Percentiles rank a stretch among this genome's conserved stretches.
Evolutionary conservation across 2,329 filamentous ascomycete species (phyloP).

Genomic region (Stenocarpella maydis): DNA sequence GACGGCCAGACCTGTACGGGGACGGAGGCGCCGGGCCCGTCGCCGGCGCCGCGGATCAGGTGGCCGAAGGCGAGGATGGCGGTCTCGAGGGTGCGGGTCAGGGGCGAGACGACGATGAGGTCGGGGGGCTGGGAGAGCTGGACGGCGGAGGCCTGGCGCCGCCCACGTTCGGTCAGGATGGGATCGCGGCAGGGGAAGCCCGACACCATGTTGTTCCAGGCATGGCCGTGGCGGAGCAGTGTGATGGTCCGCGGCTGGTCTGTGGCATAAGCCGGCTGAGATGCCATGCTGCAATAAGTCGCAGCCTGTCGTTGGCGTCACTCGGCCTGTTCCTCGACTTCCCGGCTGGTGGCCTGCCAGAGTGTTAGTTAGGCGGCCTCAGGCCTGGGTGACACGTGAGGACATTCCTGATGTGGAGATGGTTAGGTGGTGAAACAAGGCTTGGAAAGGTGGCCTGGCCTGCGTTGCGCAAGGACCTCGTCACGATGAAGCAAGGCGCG

Average conservation of each 20-base stretch:
- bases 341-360: not conserved
- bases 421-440: not conserved
- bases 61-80: slow-evolving; percentile 21
- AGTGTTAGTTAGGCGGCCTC: not conserved
- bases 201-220: slow-evolving; percentile 34
- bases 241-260: slow-evolving; percentile 25
- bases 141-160: slow-evolving; percentile 14
- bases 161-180: slow-evolving; percentile 27
- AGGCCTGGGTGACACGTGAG: slow-evolving; percentile 1
- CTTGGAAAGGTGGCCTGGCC: slow-evolving; percentile 13
- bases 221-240: slow-evolving; percentile 33
- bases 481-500: not conserved
- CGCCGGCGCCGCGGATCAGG: slow-evolving; percentile 12
- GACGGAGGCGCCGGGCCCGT: not conserved
- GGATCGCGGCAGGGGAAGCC: slow-evolving; percentile 32
- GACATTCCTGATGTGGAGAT: slow-evolving; percentile 2
- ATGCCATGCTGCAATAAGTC: not conserved
- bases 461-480: not conserved
- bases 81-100: slow-evolving; percentile 31
- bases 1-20: slow-evolving; percentile 30
- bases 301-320: not conserved
- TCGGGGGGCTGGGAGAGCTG: slow-evolving; percentile 28
- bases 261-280: not conserved
- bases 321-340: not conserved
- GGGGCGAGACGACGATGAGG: slow-evolving; percentile 32